Evolutionary conservation across 768 basidiomycete genomes (phyloP), one percentile per base, ranked within the genome.

Genomic region (Solioccasus polychromus): DNA sequence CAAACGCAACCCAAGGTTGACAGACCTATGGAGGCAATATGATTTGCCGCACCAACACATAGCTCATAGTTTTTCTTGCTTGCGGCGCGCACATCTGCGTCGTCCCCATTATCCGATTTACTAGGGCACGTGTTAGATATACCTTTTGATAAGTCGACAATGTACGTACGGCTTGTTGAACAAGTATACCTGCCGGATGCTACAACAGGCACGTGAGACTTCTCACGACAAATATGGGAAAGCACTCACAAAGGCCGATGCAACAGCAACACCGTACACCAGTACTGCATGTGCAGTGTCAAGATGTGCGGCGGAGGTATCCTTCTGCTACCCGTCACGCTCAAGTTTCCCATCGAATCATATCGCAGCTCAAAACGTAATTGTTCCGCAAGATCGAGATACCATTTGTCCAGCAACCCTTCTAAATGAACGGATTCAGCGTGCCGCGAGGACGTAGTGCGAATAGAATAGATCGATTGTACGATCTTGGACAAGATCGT

Each of bases 261-360:
- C 39, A 90, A 66, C 23, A 91, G 59, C 25, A 91, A 61, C 19
- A 83, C 79, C 10, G 85, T 78, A 58, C 85, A 87, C 88, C 88
- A 91, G 58, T 89, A 90, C 57, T 88, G 84, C 86, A 90, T 85
- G 58, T 90, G 88, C 39, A 91, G 68, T 31, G 83, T 85, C 45
- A 90, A 66, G 20, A 87, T 67, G 52, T 87, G 82, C 4, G 87
- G 85, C 2, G 75, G 74, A 6, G 77, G 77, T 17, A 71, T 60
- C 14, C 64, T 17, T 65, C 64, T 60, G 67, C 20, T 36, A 4
- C 32, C 34, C 17, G 40, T 48, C 23, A 47, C 35, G 17, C 42
- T 48, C 45, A 51, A 47, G 28, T 54, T 60, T 11, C 61, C 77
- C 46, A 62, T 60, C 12, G 72, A 66, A 23, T 63, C 63, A 35